A percentile compares a stretch with the other conserved stretches of the same genome.
phyloP scores from a whole-genome alignment of 306 rosid species.

The Sicyos baderoa region DNA sequence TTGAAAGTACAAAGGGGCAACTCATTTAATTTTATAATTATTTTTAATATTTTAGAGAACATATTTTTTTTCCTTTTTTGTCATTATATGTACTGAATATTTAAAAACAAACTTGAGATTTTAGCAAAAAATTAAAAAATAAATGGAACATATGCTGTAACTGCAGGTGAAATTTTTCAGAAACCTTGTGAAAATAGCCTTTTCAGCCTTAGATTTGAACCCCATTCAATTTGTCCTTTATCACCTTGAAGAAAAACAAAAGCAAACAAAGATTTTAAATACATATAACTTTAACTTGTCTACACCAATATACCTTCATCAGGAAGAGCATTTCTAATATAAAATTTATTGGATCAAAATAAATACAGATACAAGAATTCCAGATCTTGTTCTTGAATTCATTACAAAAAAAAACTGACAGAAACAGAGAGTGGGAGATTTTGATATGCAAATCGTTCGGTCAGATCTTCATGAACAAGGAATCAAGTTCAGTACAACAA shows the following conservation, averaged over 20 bases:
- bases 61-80: not conserved
- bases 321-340: not conserved
- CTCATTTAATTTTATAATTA: not conserved
- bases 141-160: not conserved
- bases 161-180: slow-evolving; percentile 1
- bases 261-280: not conserved
- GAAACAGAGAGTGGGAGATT: not conserved
- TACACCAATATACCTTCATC: too few relatives aligned
- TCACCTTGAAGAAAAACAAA: not conserved
- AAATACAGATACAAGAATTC: slow-evolving; percentile 14
- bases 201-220: not conserved
- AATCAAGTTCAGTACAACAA: too few relatives aligned
- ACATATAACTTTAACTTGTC: not conserved
- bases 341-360: slow-evolving; percentile 10
- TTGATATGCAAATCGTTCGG: too few relatives aligned
- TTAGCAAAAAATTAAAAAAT: not conserved
- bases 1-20: not conserved
- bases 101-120: not conserved
- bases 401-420: slow-evolving; percentile 7
- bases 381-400: slow-evolving; percentile 18
- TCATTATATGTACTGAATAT: not conserved
- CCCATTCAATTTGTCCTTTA: not conserved
- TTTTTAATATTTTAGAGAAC: not conserved
- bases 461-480: too few relatives aligned
- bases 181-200: not conserved